Percentiles rank a stretch among this genome's conserved stretches.
Evolutionary conservation across 2,329 filamentous ascomycete genomes (phyloP).

Genomic region (Diaporthe humulicola): DNA sequence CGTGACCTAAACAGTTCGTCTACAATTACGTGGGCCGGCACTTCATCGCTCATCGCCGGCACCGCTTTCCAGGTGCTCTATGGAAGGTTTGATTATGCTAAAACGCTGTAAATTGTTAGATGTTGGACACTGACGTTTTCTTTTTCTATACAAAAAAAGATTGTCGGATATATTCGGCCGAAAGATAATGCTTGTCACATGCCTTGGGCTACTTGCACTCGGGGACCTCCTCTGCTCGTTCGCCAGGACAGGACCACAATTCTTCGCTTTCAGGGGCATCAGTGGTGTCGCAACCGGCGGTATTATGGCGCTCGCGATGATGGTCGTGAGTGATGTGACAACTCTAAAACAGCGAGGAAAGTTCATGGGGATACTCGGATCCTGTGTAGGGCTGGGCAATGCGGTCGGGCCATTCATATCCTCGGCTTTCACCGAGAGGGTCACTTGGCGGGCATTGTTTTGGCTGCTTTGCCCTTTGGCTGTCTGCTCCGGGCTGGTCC

Average conservation of each 20-base stretch:
- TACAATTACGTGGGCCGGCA: slow-evolving; percentile 70
- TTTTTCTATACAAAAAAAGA: background rate
- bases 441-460: slow-evolving; percentile 59
- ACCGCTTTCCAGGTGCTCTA: slow-evolving; percentile 76
- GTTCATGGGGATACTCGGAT: slow-evolving; percentile 60
- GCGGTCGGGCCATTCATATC: slow-evolving; percentile 59
- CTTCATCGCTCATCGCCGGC: slow-evolving; percentile 66
- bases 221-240: slow-evolving; percentile 72
- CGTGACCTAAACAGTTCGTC: slow-evolving; percentile 58
- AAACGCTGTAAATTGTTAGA: background rate
- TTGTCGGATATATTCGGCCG: slow-evolving; percentile 73
- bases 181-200: slow-evolving; percentile 68
- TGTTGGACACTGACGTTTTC: too few relatives aligned
- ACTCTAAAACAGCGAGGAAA: slow-evolving; percentile 71
- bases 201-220: slow-evolving; percentile 64
- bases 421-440: slow-evolving; percentile 52
- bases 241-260: slow-evolving; percentile 65
- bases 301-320: slow-evolving; percentile 70
- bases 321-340: slow-evolving; percentile 72
- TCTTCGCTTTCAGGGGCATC: slow-evolving; percentile 72
- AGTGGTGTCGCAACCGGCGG: slow-evolving; percentile 74
- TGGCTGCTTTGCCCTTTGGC: slow-evolving; percentile 65
- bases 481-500: slow-evolving; percentile 55
- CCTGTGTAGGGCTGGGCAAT: slow-evolving; percentile 57
- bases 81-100: slow-evolving; percentile 44